Evolutionary conservation across 148 eudicot genomes (phyloP).

Genomic region (Spergularia marina): DNA sequence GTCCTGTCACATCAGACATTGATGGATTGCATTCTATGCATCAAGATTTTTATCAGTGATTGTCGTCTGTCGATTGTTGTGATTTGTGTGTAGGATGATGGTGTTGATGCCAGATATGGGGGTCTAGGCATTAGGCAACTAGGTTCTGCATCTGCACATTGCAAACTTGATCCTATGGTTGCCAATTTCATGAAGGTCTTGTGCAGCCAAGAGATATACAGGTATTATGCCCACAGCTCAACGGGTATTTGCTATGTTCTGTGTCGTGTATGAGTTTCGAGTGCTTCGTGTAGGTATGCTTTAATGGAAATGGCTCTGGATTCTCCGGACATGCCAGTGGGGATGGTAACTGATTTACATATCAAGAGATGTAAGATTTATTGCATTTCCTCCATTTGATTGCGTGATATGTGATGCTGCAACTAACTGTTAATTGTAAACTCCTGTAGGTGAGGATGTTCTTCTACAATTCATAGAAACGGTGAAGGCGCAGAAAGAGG

Average conservation of each 20-base stretch:
- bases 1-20: not conserved
- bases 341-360: slow-evolving; percentile 73
- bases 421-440: not conserved
- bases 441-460: slow-evolving; percentile 50
- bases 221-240: slow-evolving; percentile 27
- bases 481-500: slow-evolving; percentile 36
- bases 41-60: not conserved
- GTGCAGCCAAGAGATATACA: slow-evolving; percentile 76
- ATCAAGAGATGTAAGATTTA: slow-evolving; percentile 53
- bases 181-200: slow-evolving; percentile 72
- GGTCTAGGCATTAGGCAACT: slow-evolving; percentile 68
- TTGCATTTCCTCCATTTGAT: not conserved
- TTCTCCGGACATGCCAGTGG: slow-evolving; percentile 65
- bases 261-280: not conserved
- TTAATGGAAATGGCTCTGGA: slow-evolving; percentile 84
- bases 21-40: too few species aligned
- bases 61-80: not conserved
- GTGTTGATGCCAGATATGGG: slow-evolving; percentile 71
- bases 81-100: slow-evolving; percentile 47
- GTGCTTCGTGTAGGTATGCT: slow-evolving; percentile 47
- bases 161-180: slow-evolving; percentile 59
- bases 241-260: not conserved
- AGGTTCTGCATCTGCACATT: slow-evolving; percentile 55
- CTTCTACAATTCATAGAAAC: slow-evolving; percentile 49
- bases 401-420: too few species aligned